Conservation (phyloP, 179 eudicot genomes). For the Carnegiea gigantea region DNA sequence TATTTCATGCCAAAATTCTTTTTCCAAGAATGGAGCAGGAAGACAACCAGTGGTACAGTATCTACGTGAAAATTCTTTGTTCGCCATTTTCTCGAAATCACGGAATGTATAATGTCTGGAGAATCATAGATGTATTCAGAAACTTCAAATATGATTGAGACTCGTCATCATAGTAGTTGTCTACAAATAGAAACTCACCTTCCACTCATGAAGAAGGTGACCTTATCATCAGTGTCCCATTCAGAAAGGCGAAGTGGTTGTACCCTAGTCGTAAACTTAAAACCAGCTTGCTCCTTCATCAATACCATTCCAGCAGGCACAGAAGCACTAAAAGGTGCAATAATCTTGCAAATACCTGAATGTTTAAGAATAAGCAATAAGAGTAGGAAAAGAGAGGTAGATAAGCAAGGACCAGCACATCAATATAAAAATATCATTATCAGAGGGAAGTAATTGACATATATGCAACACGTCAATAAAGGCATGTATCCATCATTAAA, state of each 20-base stretch:
- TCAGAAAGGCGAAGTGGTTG: slow-evolving; percentile 98
- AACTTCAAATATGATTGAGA: slow-evolving; percentile 4
- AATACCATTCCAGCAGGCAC: slow-evolving; percentile 94
- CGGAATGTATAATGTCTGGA: slow-evolving; percentile 87
- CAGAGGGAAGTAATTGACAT: background rate
- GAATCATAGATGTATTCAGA: slow-evolving; percentile 18
- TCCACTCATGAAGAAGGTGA: slow-evolving; percentile 96
- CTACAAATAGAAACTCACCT: slow-evolving; percentile 44
- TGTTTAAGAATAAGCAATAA: slow-evolving; percentile 4
- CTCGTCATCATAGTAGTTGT: background rate
- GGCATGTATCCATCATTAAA: background rate
- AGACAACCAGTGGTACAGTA: slow-evolving; percentile 80
- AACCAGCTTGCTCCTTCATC: slow-evolving; percentile 88
- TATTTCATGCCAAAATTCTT: slow-evolving; percentile 98
- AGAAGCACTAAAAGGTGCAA: slow-evolving; percentile 76
- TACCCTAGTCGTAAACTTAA: slow-evolving; percentile 89
- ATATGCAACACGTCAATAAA: background rate
- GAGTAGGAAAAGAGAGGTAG: slow-evolving; percentile 3
- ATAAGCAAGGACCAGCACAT: background rate
- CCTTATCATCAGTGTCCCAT: slow-evolving; percentile 92
- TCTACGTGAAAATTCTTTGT: slow-evolving; percentile 88
- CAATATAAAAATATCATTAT: background rate
- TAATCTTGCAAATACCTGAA: slow-evolving; percentile 91
- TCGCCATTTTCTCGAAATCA: slow-evolving; percentile 97
- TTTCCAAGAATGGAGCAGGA: slow-evolving; percentile 84